Evolutionary conservation across 768 basidiomycete genomes (phyloP), one percentile per base, ranked within the genome.

Genomic region (Lactifluus volemus): DNA sequence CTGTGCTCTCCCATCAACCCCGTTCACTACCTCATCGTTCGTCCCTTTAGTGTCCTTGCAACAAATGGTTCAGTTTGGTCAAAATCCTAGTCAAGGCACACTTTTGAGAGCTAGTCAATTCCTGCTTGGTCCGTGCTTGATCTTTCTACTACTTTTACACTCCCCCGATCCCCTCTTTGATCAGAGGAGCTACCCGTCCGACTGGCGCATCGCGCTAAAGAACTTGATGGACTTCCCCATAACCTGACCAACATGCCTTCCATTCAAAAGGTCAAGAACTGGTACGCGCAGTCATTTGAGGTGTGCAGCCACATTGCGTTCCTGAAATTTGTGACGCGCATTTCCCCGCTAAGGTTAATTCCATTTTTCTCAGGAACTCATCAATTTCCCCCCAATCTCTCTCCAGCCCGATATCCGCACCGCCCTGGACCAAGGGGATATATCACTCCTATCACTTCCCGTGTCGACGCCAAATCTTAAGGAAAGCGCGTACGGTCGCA

Each of bases 241-340:
- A 88, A 91, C 58, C 79, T 99, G 53, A 86, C 85, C 67, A 82
- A 82, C 49, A 97, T 97, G 96, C 84, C 88, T 0, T 89, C 88
- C 42, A 98, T 99, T 65, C 83, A 85, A 60, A 94, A 90, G 70
- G 91, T 99, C 61, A 95, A 94, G 77, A 88, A 96, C 69, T 99
- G 97, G 97, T 99, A 99, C 73, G 96, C 96, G 0, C 92, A 98
- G 77, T 92, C 90, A 15, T 98, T 99, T 72, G 91, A 98, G 82
- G 96, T 95, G 55, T 54, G 85, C 54, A 50, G 54, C 39, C 21
- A 25, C 19, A 50, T 50, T 41, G 25, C 48, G 17, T 34, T 8
- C 52, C 34, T 48, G n/a, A 15, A 2, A 19, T 41, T 9, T 9
- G 15, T 34, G 5, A 29, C 25, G 42, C 25, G 14, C 29, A 30